Percentiles rank a stretch among this genome's conserved stretches.
phyloP scores from a whole-genome alignment of 352 stramenopile genomes.

The Pythium coloratum region DNA sequence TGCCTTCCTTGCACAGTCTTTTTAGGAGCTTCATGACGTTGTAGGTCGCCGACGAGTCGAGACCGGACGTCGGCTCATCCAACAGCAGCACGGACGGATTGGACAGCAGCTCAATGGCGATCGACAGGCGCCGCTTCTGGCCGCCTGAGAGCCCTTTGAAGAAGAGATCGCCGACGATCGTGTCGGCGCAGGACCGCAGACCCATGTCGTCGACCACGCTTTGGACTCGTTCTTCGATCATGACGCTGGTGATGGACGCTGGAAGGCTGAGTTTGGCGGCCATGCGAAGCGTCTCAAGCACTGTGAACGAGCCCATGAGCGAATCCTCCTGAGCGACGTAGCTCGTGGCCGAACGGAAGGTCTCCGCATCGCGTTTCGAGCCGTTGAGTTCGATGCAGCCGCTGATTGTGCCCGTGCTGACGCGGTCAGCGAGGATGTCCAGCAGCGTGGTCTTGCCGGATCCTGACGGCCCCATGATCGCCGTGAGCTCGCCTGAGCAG shows the following conservation, averaged over 20 bases:
- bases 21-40: slow-evolving; percentile 50
- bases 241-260: slow-evolving; percentile 42
- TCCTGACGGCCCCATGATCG: slow-evolving; percentile 40
- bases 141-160: slow-evolving; percentile 72
- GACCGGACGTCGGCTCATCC: slow-evolving; percentile 69
- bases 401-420: slow-evolving; percentile 40
- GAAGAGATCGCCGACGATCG: slow-evolving; percentile 72
- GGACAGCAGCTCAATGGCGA: slow-evolving; percentile 78
- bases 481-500: slow-evolving; percentile 31
- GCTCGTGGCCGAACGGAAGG: slow-evolving; percentile 50
- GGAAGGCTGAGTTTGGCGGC: slow-evolving; percentile 53
- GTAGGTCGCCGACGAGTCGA: slow-evolving; percentile 51
- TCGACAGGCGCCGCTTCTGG: slow-evolving; percentile 74
- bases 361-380: slow-evolving; percentile 31
- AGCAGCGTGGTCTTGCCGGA: slow-evolving; percentile 52
- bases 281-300: slow-evolving; percentile 67
- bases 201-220: slow-evolving; percentile 74
- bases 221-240: slow-evolving; percentile 40
- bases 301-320: slow-evolving; percentile 66
- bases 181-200: slow-evolving; percentile 48
- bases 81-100: slow-evolving; percentile 76
- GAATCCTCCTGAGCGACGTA: slow-evolving; percentile 67
- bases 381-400: slow-evolving; percentile 59
- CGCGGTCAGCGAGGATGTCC: slow-evolving; percentile 59
- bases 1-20: slow-evolving; percentile 37